Evolutionary conservation across 352 stramenopile species (phyloP), one percentile per base, ranked within the genome.

Genomic region (Thalassiosira oceanica): DNA sequence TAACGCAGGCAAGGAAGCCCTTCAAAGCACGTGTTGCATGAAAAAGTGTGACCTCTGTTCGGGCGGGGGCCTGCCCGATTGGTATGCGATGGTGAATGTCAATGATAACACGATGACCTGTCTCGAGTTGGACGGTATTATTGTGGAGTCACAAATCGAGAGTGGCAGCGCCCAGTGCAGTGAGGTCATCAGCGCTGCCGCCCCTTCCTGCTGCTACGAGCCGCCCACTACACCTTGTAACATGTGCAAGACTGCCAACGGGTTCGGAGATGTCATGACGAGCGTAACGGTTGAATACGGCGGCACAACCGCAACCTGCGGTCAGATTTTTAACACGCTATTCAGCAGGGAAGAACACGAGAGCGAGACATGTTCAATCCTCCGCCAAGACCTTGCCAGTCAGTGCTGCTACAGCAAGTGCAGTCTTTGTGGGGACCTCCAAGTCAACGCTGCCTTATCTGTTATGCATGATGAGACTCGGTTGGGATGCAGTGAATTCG

Each of bases 81-180:
- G 71, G 71, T 80, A 80, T 60, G 44, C 48, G 16, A 73, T 52
- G 37, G 71, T 80, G 7, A 76, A 63, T 31, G 43, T 80, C 8
- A 80, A 80, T 45, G 63, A 60, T 13, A 80, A 80, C 26, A 48
- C 57, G 6, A 80, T 80, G 71, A 80, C 71, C 46, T 80, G 71
- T 57, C 49, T 80, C 43, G 63, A 80, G 41, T 49, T 80, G 43
- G 71, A 80, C 54, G 35, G 55, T 18, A 44, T 77, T 1, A 52
- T 82, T 20, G 33, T 26, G 4, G 55, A 82, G 5, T 70, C 64
- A 24, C 41, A 71, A 55, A 77, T 82, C 50, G 31, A 73, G 43
- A 56, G 49, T 36, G 64, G 56, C 1, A 71, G 41, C 45, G 31
- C 41, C 24, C 64, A 82, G 41, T 82, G 72, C 51, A 45, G 54